Evolutionary conservation across 1,139 yeast genomes (phyloP), one percentile per base, ranked within the genome.

Genomic region (Pichia sp.): DNA sequence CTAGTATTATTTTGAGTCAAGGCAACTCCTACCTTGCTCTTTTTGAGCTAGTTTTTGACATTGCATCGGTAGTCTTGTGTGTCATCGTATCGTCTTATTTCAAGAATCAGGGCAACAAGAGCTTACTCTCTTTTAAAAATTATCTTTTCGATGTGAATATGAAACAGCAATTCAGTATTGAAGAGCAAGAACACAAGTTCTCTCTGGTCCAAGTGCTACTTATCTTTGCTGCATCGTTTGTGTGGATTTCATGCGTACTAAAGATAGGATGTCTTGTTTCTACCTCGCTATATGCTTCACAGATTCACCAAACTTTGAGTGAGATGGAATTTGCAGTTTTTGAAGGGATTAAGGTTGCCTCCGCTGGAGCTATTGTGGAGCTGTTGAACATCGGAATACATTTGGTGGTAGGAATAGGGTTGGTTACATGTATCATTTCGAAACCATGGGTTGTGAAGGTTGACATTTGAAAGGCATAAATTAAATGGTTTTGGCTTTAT

Each of bases 371-470:
- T 25, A 41, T 41, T 17, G 6, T 47, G 12, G 51, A 50, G 15
- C 25, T 41, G 6, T 22, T 34, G 6, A 35, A 33, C 28, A 22
- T 27, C 22, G 21, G 22, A 3, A 13, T 45, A 13, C 54, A 52
- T 33, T 16, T 41, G n/a, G 9, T 39, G 7, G 35, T 51, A 12
- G 30, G 44, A 22, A 16, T 44, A n/a, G 33, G 46, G 5, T 33
- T 50, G 27, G 29, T 36, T 11, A 6, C 36, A 25, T 35, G 45
- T 22, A 25, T 45, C 6, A 22, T 41, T n/a, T 19, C 32, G 10
- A 50, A 42, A 31, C 55, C 55, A 10, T 51, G 55, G 55, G 27
- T 39, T n/a, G 31, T 37, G 20, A 40, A 33, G 22, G 21, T 33
- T 13, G 23, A 34, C 11, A 35, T 35, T 16, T 35, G 27, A 31